Base-by-base conservation (phyloP, 306 rosid genomes). In the Sicyos baderoa region DNA sequence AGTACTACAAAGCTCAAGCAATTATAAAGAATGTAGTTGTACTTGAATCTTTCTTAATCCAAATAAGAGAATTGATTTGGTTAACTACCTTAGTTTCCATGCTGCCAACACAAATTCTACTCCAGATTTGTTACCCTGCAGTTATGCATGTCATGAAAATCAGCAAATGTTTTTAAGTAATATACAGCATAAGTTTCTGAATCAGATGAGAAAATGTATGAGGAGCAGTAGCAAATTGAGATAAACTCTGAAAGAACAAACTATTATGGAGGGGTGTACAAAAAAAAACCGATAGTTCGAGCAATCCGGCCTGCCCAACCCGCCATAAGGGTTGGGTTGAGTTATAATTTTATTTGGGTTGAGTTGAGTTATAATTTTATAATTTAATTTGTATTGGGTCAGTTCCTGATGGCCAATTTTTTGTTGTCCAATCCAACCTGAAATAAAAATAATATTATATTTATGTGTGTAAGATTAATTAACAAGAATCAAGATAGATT, bases 61-160 rank as follows among this genome's bases (percentile, higher is more conserved):
- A 42, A 13, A 32, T 32, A 32, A 3, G 45, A 8, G 32, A 63
- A n/a, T 8, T 18, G 29, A 64, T 42, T 37, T 10, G 29, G 63
- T 55, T 66, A 78, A 77, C 85, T 55, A 92, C 98, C 98, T 87
- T 57, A 92, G 82, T 72, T 84, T 85, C 98, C 96, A 92, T 54
- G 86, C 85, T 70, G 96, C 98, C 15, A 60, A 68, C 71, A 89
- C 83, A 79, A 70, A 79, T 29, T 72, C 81, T 62, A 81, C 65
- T 67, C 82, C 83, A 44, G 88, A 79, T 67, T 76, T 74, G 57
- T 72, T 71, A 71, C 58, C 87, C 95, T 89, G 93, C 81, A 74
- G 51, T 50, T 68, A 76, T 45, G 47, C 65, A 37, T 62, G 52
- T 53, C 68, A 45, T 63, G 47, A 77, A 72, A 50, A 27, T 53